Percentiles rank a stretch among this genome's conserved stretches.
Conservation (phyloP, 768 basidiomycete genomes). For the Trametes gibbosa region DNA sequence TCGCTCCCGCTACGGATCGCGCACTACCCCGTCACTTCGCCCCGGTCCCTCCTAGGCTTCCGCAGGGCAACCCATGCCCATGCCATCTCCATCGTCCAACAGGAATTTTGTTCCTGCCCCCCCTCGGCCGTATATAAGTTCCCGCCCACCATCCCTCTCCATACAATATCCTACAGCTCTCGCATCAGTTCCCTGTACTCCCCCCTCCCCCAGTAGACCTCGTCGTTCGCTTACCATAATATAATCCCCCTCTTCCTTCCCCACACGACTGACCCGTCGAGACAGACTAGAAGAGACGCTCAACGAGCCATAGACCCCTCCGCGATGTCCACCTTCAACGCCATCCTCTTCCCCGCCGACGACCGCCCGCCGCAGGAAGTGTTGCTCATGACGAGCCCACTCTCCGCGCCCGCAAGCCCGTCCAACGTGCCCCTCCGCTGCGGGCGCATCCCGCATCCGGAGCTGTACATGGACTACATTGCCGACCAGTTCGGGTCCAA, state of each 20-base stretch:
- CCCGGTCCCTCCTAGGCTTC: not conserved
- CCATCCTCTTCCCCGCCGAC: slow-evolving; percentile 78
- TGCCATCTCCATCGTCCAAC: no score
- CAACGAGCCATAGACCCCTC: slow-evolving; percentile 50
- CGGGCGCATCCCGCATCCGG: slow-evolving; percentile 75
- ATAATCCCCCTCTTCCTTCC: not conserved
- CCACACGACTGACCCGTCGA: not conserved
- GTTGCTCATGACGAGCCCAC: slow-evolving; percentile 69
- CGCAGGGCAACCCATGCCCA: not conserved
- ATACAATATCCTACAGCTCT: slow-evolving; percentile 11
- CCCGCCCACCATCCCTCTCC: slow-evolving; percentile 5
- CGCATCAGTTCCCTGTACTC: not conserved
- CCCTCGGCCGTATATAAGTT: slow-evolving; percentile 18
- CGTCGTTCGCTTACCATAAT: slow-evolving; percentile 12
- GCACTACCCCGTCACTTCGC: slow-evolving; percentile 9
- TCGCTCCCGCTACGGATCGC: not conserved
- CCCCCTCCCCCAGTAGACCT: slow-evolving; percentile 6
- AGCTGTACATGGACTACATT: slow-evolving; percentile 84
- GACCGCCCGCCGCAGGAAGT: slow-evolving; percentile 74
- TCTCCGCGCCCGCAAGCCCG: slow-evolving; percentile 10
- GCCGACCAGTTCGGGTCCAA: slow-evolving; percentile 67
- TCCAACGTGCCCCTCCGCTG: slow-evolving; percentile 37
- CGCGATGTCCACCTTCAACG: slow-evolving; percentile 57
- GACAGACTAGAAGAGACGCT: not conserved
- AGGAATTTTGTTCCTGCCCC: not conserved